Percentiles rank a stretch among this genome's conserved stretches.
phyloP scores from a whole-genome alignment of 2,329 filamentous ascomycete genomes.

The Didymella exigua region DNA sequence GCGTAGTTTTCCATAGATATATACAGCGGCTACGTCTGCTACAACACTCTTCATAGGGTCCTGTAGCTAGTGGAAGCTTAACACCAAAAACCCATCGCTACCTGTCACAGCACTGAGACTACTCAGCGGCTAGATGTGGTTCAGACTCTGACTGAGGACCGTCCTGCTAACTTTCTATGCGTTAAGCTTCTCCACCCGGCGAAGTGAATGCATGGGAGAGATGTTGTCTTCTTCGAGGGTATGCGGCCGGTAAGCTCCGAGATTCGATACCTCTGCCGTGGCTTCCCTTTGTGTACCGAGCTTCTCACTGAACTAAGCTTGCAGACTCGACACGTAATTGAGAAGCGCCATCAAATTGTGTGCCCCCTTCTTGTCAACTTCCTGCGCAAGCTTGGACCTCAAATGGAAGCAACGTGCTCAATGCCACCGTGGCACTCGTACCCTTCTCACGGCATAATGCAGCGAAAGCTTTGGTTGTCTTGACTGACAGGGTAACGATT shows the following conservation, averaged over 20 bases:
- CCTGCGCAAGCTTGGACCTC: conserved; percentile 22
- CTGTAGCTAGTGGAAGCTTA: conserved; percentile 52
- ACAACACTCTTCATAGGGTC: conserved; percentile 43
- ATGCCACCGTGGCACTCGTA: conserved; percentile 50
- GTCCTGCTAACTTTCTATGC: conserved; percentile 47
- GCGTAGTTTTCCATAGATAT: no score
- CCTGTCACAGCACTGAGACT: conserved; percentile 52
- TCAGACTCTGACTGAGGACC: conserved; percentile 54
- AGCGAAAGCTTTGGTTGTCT: conserved; percentile 38
- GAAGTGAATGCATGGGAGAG: neutral
- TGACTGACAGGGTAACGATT: conserved; percentile 41
- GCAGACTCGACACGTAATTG: conserved; percentile 50
- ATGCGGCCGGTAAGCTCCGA: conserved; percentile 45
- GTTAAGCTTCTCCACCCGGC: neutral
- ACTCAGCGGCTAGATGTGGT: conserved; percentile 48
- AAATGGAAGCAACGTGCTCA: conserved; percentile 48
- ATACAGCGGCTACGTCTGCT: no score
- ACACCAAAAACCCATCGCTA: conserved; percentile 50
- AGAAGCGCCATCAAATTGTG: conserved; percentile 49
- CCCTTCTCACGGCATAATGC: conserved; percentile 44
- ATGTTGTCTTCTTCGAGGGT: neutral
- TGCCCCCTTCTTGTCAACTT: conserved; percentile 27
- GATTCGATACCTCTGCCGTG: conserved; percentile 55
- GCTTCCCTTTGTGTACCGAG: conserved; percentile 48
- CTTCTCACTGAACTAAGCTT: conserved; percentile 45